Evolutionary conservation across 2,329 filamentous ascomycete species (phyloP).

Genomic region (Cadophora sp.): DNA sequence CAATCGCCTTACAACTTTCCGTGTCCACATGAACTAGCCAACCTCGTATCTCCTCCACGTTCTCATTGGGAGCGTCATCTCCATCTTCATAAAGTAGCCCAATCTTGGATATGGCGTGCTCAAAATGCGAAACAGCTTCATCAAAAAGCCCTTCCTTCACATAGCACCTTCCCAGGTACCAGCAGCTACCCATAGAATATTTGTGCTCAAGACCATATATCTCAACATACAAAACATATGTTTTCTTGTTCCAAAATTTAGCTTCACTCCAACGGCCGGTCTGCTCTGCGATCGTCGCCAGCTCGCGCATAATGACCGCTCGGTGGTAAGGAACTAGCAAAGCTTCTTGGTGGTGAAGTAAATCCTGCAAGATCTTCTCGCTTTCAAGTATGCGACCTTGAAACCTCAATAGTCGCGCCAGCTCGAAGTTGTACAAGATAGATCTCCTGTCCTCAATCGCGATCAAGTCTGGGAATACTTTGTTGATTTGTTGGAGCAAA

Average conservation of each 20-base stretch:
- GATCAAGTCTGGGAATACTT: background rate
- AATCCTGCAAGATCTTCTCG: background rate
- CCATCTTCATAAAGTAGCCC: background rate
- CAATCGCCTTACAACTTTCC: background rate
- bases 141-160: constrained; percentile 2
- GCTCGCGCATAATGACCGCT: background rate
- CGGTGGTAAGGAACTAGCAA: background rate
- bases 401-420: background rate
- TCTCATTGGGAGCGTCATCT: background rate
- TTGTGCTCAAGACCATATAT: constrained; percentile 8
- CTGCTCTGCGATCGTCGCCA: background rate
- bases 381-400: background rate
- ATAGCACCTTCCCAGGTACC: constrained; percentile 8
- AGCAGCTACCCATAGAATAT: background rate
- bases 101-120: background rate
- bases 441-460: too few relatives aligned
- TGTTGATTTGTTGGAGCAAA: background rate
- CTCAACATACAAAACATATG: background rate
- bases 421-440: background rate
- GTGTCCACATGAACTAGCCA: background rate
- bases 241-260: constrained; percentile 1
- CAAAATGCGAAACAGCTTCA: background rate
- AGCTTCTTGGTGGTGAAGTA: background rate
- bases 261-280: constrained; percentile 6
- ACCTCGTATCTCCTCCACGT: background rate